A percentile compares a stretch with the other conserved stretches of the same genome.
Conservation (phyloP, 1,139 yeast species). For the Pichia sp. region DNA sequence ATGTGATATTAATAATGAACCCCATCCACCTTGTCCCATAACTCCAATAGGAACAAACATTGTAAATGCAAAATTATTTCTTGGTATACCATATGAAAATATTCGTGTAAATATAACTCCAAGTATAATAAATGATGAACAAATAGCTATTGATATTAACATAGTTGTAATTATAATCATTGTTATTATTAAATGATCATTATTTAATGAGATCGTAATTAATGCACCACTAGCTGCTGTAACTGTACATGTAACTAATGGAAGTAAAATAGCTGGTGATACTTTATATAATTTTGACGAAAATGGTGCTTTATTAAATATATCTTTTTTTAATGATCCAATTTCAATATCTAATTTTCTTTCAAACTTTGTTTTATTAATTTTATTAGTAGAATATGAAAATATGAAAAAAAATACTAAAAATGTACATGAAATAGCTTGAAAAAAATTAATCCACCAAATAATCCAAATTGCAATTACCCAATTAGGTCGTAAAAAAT, state of each 20-base stretch:
- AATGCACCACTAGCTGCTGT: constrained; percentile 61
- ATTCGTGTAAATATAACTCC: constrained; percentile 56
- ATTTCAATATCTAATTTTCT: constrained; percentile 32
- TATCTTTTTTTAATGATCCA: constrained; percentile 29
- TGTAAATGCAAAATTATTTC: constrained; percentile 40
- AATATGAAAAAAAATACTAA: constrained; percentile 7
- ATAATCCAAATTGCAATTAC: constrained; percentile 46
- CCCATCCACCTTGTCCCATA: constrained; percentile 77
- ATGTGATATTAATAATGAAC: constrained; percentile 39
- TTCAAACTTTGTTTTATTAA: constrained; percentile 30
- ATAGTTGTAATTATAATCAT: constrained; percentile 51
- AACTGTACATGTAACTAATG: constrained; percentile 73
- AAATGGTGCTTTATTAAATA: not conserved
- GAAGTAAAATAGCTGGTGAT: constrained; percentile 38
- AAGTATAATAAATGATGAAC: constrained; percentile 51
- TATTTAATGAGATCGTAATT: constrained; percentile 34
- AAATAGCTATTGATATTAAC: constrained; percentile 64
- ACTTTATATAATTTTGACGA: constrained; percentile 1
- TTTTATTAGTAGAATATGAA: constrained; percentile 20
- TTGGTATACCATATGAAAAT: constrained; percentile 55
- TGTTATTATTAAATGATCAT: constrained; percentile 38
- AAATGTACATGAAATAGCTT: constrained; percentile 36
- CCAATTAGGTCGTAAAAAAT: constrained; percentile 31
- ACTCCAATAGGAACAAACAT: constrained; percentile 61
- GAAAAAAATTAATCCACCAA: constrained; percentile 61